These are phyloP conservation scores for Allantophomopsis cytisporea DNA, from an alignment of 2,329 filamentous ascomycete genomes.

Conservation along the genomic window DNA sequence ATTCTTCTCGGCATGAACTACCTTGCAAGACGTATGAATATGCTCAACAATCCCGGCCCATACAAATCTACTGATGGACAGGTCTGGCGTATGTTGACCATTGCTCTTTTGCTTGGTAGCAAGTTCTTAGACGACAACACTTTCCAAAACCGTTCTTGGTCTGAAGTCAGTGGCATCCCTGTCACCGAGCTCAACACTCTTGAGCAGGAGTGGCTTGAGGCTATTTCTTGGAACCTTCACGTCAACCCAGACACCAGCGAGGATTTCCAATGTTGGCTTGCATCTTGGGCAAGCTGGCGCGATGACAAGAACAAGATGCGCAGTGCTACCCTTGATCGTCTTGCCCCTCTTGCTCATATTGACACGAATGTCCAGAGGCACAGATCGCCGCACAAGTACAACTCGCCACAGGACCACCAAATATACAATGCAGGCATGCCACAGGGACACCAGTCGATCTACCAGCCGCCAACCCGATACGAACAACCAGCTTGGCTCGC, in stretches of 20 bases:
- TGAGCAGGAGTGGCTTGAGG: constrained; percentile 55
- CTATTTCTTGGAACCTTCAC: constrained; percentile 56
- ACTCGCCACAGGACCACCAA: constrained; percentile 28
- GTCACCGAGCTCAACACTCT: constrained; percentile 54
- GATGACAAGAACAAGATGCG: constrained; percentile 25
- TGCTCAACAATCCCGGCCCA: constrained; percentile 31
- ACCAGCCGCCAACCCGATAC: constrained; percentile 12
- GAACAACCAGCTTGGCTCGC: constrained; percentile 17
- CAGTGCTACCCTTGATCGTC: constrained; percentile 21
- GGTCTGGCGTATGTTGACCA: constrained; percentile 56
- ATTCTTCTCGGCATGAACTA: constrained; percentile 61
- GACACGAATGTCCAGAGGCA: constrained; percentile 48
- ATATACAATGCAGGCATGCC: constrained; percentile 32
- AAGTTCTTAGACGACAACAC: constrained; percentile 72
- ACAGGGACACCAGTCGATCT: constrained; percentile 14
- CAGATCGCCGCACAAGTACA: constrained; percentile 30
- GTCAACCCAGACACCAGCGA: constrained; percentile 48
- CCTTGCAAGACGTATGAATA: constrained; percentile 48
- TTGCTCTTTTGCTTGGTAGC: constrained; percentile 55
- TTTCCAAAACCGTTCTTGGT: constrained; percentile 68
- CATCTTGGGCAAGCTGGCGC: constrained; percentile 52
- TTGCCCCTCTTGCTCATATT: constrained; percentile 29
- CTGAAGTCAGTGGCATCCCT: constrained; percentile 60
- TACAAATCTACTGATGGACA: constrained; percentile 33
- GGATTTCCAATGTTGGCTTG: constrained; percentile 50